Percentiles rank a stretch among this genome's conserved stretches.
Conservation (phyloP, 495 filamentous ascomycete genomes). For the Pseudoneurospora amorphoporcata region DNA sequence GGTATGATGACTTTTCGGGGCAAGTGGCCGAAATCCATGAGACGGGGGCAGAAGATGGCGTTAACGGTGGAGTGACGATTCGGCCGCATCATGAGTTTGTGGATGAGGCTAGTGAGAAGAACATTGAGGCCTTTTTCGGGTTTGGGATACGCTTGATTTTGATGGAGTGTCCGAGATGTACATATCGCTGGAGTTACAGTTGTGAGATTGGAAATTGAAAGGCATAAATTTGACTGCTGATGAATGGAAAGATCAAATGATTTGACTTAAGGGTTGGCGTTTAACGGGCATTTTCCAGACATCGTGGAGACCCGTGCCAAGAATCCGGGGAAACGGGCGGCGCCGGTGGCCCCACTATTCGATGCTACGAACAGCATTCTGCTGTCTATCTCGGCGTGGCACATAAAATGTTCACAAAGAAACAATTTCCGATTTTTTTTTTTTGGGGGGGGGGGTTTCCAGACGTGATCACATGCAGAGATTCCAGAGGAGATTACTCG, state of each 20-base stretch:
- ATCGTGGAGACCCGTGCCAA: not conserved
- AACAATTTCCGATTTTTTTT: not conserved
- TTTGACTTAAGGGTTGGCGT: too few relatives aligned
- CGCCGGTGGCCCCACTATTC: not conserved
- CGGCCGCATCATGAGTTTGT: slow-evolving; percentile 39
- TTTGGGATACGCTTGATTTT: slow-evolving; percentile 31
- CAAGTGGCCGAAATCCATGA: slow-evolving; percentile 45
- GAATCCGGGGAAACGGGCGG: not conserved
- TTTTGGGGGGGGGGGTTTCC: not conserved
- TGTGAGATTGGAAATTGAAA: too few relatives aligned
- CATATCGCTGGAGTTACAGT: too few relatives aligned
- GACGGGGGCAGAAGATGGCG: slow-evolving; percentile 8
- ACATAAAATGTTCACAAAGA: not conserved
- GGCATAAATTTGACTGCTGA: too few relatives aligned
- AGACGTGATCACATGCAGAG: not conserved
- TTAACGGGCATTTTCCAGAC: too few relatives aligned
- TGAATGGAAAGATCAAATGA: too few relatives aligned
- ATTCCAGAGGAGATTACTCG: not conserved
- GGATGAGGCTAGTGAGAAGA: slow-evolving; percentile 39
- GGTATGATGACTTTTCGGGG: slow-evolving; percentile 14
- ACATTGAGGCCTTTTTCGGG: slow-evolving; percentile 40
- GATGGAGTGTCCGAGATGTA: too few relatives aligned
- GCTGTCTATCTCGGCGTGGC: not conserved
- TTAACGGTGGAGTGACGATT: slow-evolving; percentile 31
- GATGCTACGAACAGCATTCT: not conserved